Conservation (phyloP, 2,329 filamentous ascomycete genomes). For the Chaetomiaceae sp. region DNA sequence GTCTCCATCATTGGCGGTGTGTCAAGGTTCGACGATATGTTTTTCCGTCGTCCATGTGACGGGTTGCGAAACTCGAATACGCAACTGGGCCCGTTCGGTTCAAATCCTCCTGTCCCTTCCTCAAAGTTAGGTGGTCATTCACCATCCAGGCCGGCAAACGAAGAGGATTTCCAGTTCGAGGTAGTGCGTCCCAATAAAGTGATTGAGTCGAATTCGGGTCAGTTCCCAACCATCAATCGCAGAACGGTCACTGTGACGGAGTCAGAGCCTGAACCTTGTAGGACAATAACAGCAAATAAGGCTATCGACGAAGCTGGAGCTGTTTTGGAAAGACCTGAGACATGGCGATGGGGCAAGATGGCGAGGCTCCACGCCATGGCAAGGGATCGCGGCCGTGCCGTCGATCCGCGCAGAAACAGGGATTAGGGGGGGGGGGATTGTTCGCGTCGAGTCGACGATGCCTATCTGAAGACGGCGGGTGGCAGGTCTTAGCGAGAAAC, state of each 20-base stretch:
- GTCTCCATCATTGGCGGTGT: constrained; percentile 71
- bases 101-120: constrained; percentile 2
- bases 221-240: not conserved
- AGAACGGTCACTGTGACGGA: constrained; percentile 1
- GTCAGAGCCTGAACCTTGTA: constrained; percentile 11
- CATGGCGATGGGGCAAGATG: constrained; percentile 19
- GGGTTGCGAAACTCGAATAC: not conserved
- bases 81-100: not conserved
- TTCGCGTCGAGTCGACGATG: not conserved
- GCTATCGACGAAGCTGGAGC: not conserved
- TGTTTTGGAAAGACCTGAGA: constrained; percentile 19
- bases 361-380: constrained; percentile 10
- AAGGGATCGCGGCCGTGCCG: not conserved
- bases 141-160: constrained; percentile 1
- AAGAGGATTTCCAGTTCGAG: not conserved
- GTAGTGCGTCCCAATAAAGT: not conserved
- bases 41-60: not conserved
- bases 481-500: constrained; percentile 4
- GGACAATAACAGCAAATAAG: constrained; percentile 5
- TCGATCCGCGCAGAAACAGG: not conserved
- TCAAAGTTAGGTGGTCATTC: not conserved
- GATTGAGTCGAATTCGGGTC: not conserved
- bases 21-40: not conserved
- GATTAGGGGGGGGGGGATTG: not conserved
- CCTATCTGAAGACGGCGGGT: not conserved